These are phyloP conservation scores for Stagonosporopsis chrysanthemi DNA, from an alignment of 2,329 filamentous ascomycete genomes.

Conservation along the genomic window DNA sequence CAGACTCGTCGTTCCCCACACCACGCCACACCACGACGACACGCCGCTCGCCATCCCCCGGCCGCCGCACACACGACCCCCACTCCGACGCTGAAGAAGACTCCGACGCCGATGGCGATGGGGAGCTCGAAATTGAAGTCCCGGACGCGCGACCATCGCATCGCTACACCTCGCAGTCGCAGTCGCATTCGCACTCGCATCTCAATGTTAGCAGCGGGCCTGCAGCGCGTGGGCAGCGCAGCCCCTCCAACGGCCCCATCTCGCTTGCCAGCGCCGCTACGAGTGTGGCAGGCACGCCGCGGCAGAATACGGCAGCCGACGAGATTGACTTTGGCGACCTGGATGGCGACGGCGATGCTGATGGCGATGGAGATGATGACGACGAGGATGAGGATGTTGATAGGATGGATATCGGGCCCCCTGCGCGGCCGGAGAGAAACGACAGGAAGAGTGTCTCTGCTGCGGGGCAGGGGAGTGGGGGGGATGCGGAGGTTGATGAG, in stretches of 20 bases:
- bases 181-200: constrained; percentile 15
- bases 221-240: constrained; percentile 26
- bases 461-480: neutral
- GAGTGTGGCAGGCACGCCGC: constrained; percentile 31
- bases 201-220: constrained; percentile 38
- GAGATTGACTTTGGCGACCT: constrained; percentile 49
- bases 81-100: constrained; percentile 23
- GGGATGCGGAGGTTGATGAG: constrained; percentile 39
- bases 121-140: constrained; percentile 44
- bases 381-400: constrained; percentile 43
- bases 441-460: constrained; percentile 7
- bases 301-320: constrained; percentile 33
- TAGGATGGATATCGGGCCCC: constrained; percentile 44
- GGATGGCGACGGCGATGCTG: constrained; percentile 32
- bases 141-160: constrained; percentile 30
- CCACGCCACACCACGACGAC: neutral
- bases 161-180: constrained; percentile 17
- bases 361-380: constrained; percentile 3
- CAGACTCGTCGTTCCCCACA: neutral
- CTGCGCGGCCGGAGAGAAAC: constrained; percentile 26
- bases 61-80: constrained; percentile 15
- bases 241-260: constrained; percentile 51
- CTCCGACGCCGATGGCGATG: constrained; percentile 38
- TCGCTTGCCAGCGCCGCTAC: constrained; percentile 54
- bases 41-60: neutral